A percentile compares a stretch with the other conserved stretches of the same genome.
Conservation (phyloP, 2,329 filamentous ascomycete species). For the Fusarium sp. region DNA sequence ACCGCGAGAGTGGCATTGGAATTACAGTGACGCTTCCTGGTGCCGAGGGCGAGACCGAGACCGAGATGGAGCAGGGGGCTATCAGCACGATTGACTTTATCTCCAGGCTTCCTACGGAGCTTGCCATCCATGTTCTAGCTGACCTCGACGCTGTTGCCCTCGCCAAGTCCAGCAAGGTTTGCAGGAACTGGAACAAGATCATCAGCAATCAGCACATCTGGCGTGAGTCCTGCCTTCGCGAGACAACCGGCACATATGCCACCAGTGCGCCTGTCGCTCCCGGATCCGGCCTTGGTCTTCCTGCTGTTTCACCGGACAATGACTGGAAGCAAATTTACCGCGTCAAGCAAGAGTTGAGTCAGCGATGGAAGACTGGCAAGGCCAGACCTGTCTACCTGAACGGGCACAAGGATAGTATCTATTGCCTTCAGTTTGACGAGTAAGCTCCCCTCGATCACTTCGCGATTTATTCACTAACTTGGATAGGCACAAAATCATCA, state of each 20-base stretch:
- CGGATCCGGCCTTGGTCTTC: constrained; percentile 71
- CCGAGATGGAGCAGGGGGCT: constrained; percentile 54
- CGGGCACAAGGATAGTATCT: constrained; percentile 95
- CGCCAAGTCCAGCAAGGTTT: constrained; percentile 65
- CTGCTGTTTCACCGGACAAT: constrained; percentile 70
- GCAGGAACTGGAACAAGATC: constrained; percentile 63
- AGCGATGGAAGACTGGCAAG: constrained; percentile 83
- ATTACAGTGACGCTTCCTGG: constrained; percentile 67
- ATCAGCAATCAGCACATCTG: constrained; percentile 71
- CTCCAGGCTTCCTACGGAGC: constrained; percentile 67
- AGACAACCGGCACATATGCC: constrained; percentile 73
- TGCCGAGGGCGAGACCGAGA: constrained; percentile 53
- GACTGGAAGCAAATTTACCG: constrained; percentile 91
- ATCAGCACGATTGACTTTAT: constrained; percentile 73
- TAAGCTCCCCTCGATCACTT: constrained; percentile 61
- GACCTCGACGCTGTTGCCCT: constrained; percentile 69
- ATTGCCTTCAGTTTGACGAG: constrained; percentile 98
- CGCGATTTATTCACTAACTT: constrained; percentile 52
- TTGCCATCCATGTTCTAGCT: constrained; percentile 71
- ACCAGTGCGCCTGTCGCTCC: constrained; percentile 67
- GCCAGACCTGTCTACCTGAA: constrained; percentile 90
- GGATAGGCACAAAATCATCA: constrained; percentile 89
- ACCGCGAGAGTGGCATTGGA: constrained; percentile 75
- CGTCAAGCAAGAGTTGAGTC: constrained; percentile 81
- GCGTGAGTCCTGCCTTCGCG: constrained; percentile 74